Base-by-base conservation (phyloP, 2,329 filamentous ascomycete genomes). In the Magnaporthiopsis rhizophila region DNA sequence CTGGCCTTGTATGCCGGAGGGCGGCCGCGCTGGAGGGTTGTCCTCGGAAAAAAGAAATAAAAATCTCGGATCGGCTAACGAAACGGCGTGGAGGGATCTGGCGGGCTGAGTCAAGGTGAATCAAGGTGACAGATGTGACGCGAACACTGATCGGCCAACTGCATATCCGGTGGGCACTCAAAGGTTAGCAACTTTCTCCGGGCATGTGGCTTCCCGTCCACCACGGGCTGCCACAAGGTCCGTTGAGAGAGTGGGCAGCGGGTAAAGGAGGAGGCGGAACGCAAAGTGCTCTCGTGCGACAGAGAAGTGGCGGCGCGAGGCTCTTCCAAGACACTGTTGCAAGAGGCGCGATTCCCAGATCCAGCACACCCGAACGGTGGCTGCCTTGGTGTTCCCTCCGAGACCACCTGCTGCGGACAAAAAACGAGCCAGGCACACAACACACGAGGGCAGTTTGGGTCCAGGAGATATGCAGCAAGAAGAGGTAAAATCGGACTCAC, bases 161-260 rank as follows among this genome's bases (percentile, higher is more conserved):
- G 58, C 58, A 60, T 60, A 60, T 60, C 58, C 26, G 58, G 32
- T 32, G 15, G 58, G 30, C 57, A 30, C 28, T n/a, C 58, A n/a
- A n/a, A 38, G 18, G 58, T 60, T 32, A 60, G 58, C 58, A 32
- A 38, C 32, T 32, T 60, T 60, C 58, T 38, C 32, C 58, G 24
- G 58, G 21, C 32, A 60, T 60, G 58, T 60, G 58, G 58, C 32
- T 36, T 60, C 58, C 58, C 58, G 58, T 60, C 58, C 9, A 60
- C 58, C 13, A n/a, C 45, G 45, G 45, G n/a, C 45, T 53, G 45
- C 45, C 45, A 53, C 45, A 53, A 53, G 45, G 45, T n/a, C 45
- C 45, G 45, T 53, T 21, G 9, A n/a, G 18, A 53, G 45, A 53
- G 21, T 24, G 45, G 45, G 21, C 6, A 11, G n/a, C 18, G 45